Conservation (phyloP, 352 stramenopile genomes). For the Phytophthora multivora region DNA sequence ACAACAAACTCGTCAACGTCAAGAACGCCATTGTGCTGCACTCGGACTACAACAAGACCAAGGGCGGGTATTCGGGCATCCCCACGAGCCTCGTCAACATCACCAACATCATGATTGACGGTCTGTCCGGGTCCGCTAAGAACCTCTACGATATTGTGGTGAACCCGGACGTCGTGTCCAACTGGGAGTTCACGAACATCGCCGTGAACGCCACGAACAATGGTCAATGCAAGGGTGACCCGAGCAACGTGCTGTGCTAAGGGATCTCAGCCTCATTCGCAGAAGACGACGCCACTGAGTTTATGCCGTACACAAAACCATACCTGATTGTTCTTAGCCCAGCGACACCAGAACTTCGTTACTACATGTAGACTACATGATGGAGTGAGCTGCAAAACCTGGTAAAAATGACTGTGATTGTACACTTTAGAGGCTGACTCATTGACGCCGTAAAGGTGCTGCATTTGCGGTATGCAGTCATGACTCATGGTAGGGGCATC, state of each 20-base stretch:
- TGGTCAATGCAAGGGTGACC: slow-evolving; percentile 1
- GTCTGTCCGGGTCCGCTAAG: slow-evolving; percentile 26
- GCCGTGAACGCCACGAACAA: slow-evolving; percentile 14
- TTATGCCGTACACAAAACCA: slow-evolving; percentile 3
- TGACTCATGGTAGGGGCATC: background rate
- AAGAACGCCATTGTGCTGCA: slow-evolving; percentile 19
- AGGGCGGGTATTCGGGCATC: slow-evolving; percentile 25
- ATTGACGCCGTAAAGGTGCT: background rate
- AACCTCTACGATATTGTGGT: slow-evolving; percentile 38
- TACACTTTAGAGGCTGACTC: background rate
- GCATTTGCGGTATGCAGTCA: background rate
- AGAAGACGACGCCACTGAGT: background rate
- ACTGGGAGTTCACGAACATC: slow-evolving; percentile 21
- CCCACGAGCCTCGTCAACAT: slow-evolving; percentile 25
- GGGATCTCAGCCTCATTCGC: background rate
- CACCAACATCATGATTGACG: slow-evolving; percentile 31
- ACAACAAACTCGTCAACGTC: slow-evolving; percentile 22
- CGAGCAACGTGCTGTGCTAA: slow-evolving; percentile 12
- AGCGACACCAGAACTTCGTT: too few species aligned
- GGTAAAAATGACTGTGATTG: background rate
- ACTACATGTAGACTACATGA: too few species aligned
- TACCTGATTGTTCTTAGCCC: slow-evolving; percentile 2
- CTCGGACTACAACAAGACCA: slow-evolving; percentile 21
- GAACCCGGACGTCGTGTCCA: slow-evolving; percentile 18
- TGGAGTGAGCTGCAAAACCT: too few species aligned